Evolutionary conservation across 768 basidiomycete species (phyloP), one percentile per base, ranked within the genome.

Genomic region (Mycena rebaudengoi): DNA sequence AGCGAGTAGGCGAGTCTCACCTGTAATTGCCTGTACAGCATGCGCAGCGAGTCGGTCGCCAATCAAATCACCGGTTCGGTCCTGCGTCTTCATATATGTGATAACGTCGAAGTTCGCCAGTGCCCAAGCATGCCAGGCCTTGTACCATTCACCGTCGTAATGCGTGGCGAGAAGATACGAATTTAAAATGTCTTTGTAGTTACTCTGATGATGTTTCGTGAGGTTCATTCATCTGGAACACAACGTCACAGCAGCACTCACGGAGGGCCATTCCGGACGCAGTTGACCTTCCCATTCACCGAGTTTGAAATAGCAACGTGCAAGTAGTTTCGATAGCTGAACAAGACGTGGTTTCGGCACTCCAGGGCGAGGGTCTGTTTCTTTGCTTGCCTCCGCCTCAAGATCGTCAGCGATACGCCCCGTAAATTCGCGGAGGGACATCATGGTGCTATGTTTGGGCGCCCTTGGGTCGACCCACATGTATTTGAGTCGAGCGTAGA

Each of bases 51-150:
- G 83, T 25, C 85, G 84, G 20, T 82, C 84, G 4, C 86, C 84
- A 5, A 87, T 85, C 12, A 91, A 73, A 55, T 92, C 90, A 11
- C 80, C 75, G 21, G 81, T 78, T 60, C 85, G 85, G 45, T 79
- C 82, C 63, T 88, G 86, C 30, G 76, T 79, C 70, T 88, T 88
- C 70, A 97, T 80, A 70, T 91, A 86, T 26, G 86, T 84, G 64
- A 99, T 89, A 65, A 98, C 94, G 57, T 98, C 95, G 67, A 98
- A 96, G 76, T 99, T 98, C 4, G 96, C 91, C 54, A 99, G 81
- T 2, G 98, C 97, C 95, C 96, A 99, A 1, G 95, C 95, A 72
- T 99, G 98, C 96, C 96, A 99, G 18, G 97, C 98, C 74, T 99
- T 98, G 78, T 98, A 98, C 98, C 98, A 99, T n/a, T 85, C 83